A percentile compares a stretch with the other conserved stretches of the same genome.
Conservation (phyloP, 345 rosid species). For the Balakata baccata region DNA sequence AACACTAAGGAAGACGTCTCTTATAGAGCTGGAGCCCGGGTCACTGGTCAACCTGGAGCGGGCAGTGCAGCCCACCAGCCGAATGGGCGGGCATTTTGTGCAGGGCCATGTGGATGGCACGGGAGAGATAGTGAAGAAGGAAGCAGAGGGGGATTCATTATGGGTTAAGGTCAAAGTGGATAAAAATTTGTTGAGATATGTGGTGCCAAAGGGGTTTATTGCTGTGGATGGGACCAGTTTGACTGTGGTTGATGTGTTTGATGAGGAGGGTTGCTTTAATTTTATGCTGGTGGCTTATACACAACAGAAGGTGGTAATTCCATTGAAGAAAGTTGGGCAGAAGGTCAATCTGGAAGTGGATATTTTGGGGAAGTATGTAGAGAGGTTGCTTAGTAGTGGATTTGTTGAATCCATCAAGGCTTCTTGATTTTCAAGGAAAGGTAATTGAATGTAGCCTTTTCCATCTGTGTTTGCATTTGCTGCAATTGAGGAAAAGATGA, state of each 20-base stretch:
- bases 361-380: conserved; percentile 88
- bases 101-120: conserved; percentile 96
- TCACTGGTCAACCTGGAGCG: conserved; percentile 83
- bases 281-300: conserved; percentile 87
- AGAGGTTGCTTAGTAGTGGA: conserved; percentile 69
- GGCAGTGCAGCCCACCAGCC: conserved; percentile 64
- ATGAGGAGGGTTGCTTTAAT: conserved; percentile 66
- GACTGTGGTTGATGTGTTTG: conserved; percentile 84
- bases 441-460: not conserved
- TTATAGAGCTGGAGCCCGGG: conserved; percentile 60
- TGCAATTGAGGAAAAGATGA: not conserved
- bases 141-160: conserved; percentile 66
- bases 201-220: conserved; percentile 83
- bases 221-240: conserved; percentile 91
- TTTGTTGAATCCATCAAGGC: conserved; percentile 44
- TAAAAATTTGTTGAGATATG: conserved; percentile 47
- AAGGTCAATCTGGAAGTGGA: conserved; percentile 94
- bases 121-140: conserved; percentile 65
- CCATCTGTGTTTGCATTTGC: not conserved
- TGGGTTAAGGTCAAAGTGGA: conserved; percentile 77
- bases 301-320: conserved; percentile 71
- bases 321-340: conserved; percentile 66
- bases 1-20: conserved; percentile 71
- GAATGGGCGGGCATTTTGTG: conserved; percentile 93
- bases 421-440: conserved; percentile 14